Conservation (phyloP, 2,329 filamentous ascomycete genomes). For the Pseudopithomyces chartarum region DNA sequence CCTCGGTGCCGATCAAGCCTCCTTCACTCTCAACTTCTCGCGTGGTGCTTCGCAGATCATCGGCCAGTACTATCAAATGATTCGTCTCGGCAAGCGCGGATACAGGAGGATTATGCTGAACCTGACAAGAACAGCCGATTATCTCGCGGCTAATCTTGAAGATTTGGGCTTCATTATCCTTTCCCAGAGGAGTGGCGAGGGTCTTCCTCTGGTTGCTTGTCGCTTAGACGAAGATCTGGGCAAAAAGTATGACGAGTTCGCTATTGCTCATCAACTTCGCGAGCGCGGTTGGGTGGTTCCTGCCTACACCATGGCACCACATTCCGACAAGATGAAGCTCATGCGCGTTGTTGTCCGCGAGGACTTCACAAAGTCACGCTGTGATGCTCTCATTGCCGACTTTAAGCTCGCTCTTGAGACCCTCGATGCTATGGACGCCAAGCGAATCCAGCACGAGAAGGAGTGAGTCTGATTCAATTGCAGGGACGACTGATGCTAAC, state of each 20-base stretch:
- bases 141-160: conserved; percentile 75
- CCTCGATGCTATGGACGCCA: conserved; percentile 74
- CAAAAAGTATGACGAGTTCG: conserved; percentile 61
- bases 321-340: conserved; percentile 84
- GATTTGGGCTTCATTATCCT: conserved; percentile 84
- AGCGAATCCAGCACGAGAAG: conserved; percentile 71
- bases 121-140: conserved; percentile 86
- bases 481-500: conserved; percentile 9
- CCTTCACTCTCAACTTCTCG: conserved; percentile 96
- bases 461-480: conserved; percentile 53
- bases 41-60: conserved; percentile 95
- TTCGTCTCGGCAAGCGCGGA: conserved; percentile 89
- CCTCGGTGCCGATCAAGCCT: conserved; percentile 91
- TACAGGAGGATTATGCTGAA: conserved; percentile 95
- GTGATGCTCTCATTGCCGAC: conserved; percentile 77
- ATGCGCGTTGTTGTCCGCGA: conserved; percentile 91
- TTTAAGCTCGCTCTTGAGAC: conserved; percentile 76
- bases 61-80: conserved; percentile 96
- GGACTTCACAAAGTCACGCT: conserved; percentile 83
- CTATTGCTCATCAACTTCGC: conserved; percentile 78
- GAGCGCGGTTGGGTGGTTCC: conserved; percentile 91
- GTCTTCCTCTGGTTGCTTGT: conserved; percentile 90
- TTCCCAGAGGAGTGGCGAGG: conserved; percentile 76
- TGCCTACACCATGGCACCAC: conserved; percentile 94
- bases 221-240: conserved; percentile 66